A percentile compares a stretch with the other conserved stretches of the same genome.
These are phyloP conservation scores for Elsinoe necatrix DNA, from an alignment of 2,329 filamentous ascomycete genomes.

Conservation along the genomic window DNA sequence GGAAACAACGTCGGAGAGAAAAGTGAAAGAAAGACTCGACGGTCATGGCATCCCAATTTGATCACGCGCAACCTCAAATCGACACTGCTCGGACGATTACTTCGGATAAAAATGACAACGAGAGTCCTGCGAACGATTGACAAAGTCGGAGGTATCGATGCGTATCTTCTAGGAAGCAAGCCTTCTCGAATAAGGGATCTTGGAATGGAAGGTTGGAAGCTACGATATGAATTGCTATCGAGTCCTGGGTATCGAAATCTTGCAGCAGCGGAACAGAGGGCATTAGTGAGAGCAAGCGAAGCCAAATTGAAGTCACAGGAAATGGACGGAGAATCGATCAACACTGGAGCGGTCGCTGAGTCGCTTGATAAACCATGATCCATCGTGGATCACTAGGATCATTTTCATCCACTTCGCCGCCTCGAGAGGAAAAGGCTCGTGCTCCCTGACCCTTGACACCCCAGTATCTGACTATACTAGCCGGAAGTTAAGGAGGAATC, in stretches of 20 bases:
- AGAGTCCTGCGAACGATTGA: conserved; percentile 60
- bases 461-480: too few species aligned
- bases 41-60: conserved; percentile 69
- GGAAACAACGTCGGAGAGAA: conserved; percentile 67
- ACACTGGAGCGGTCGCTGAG: background rate
- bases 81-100: conserved; percentile 50
- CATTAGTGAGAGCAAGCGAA: background rate
- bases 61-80: conserved; percentile 59
- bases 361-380: background rate
- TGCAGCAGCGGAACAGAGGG: conserved; percentile 1
- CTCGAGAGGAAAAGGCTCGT: too few species aligned
- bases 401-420: too few species aligned
- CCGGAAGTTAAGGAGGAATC: too few species aligned
- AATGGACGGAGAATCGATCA: background rate
- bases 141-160: conserved; percentile 80
- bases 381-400: too few species aligned
- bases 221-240: conserved; percentile 55
- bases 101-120: conserved; percentile 62
- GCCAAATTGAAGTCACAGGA: background rate
- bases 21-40: conserved; percentile 60
- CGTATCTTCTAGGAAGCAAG: conserved; percentile 80
- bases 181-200: conserved; percentile 71
- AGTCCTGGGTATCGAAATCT: conserved; percentile 1
- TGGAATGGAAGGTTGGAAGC: conserved; percentile 79
- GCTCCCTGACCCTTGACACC: too few species aligned